These are phyloP conservation scores for Phyllostachys edulis DNA, from an alignment of 176 grass and related monocot species.

Conservation along the genomic window DNA sequence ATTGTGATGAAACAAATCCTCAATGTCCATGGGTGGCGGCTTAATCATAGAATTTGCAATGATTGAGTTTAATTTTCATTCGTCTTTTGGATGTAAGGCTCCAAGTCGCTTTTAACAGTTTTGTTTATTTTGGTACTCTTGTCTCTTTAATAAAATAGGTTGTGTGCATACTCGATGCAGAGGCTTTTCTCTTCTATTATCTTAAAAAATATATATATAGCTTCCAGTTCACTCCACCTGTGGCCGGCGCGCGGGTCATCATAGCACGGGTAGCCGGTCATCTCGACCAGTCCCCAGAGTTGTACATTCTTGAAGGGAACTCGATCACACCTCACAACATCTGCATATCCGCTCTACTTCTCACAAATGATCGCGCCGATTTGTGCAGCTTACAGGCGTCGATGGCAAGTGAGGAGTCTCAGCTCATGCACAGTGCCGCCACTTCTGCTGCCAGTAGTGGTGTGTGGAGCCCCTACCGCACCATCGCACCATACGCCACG, in stretches of 20 bases:
- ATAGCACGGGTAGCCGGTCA: neutral
- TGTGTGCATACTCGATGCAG: too few species aligned
- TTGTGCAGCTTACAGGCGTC: neutral
- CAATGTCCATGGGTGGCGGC: too few species aligned
- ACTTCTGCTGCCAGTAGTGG: neutral
- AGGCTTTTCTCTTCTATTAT: too few species aligned
- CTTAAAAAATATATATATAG: neutral
- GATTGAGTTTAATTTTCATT: too few species aligned
- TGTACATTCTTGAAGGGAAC: slow-evolving; percentile 16
- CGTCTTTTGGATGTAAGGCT: too few species aligned
- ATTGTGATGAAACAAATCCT: too few species aligned
- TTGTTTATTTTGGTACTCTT: too few species aligned
- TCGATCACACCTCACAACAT: neutral
- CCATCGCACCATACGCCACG: neutral
- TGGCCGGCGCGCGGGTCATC: neutral
- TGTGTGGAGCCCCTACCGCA: too few species aligned
- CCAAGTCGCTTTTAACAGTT: too few species aligned
- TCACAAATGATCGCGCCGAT: neutral
- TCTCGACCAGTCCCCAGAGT: slow-evolving; percentile 3
- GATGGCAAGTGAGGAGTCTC: slow-evolving; percentile 36
- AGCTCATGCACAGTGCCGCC: neutral
- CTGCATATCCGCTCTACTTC: neutral
- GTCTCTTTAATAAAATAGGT: too few species aligned
- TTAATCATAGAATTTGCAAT: too few species aligned
- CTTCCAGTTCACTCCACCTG: slow-evolving; percentile 26